Conservation (phyloP, 768 basidiomycete genomes). For the Leccinum aurantiacum region DNA sequence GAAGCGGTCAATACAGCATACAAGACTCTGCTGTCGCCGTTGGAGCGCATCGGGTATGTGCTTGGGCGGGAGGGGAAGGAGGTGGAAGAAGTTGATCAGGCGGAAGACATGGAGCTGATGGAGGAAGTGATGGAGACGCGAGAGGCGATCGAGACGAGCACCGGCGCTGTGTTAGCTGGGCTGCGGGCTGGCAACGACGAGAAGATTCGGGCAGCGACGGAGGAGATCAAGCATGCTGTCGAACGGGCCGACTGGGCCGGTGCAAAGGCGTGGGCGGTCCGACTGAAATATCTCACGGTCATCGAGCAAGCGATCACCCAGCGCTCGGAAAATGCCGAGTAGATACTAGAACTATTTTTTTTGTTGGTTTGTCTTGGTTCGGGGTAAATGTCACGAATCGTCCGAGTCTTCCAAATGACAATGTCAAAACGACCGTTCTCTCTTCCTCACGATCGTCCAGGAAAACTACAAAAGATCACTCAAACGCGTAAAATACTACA, state of each 20-base stretch:
- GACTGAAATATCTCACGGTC: conserved; percentile 71
- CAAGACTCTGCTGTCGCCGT: conserved; percentile 67
- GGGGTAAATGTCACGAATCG: neutral
- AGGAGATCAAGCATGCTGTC: conserved; percentile 50
- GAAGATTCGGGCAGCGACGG: conserved; percentile 47
- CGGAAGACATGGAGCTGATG: conserved; percentile 71
- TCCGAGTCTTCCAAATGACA: neutral
- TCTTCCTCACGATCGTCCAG: conserved; percentile 9
- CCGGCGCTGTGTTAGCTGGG: conserved; percentile 51
- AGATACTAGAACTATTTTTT: neutral
- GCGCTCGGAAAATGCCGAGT: conserved; percentile 24
- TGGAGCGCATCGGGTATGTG: conserved; percentile 80
- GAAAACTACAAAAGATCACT: conserved; percentile 15
- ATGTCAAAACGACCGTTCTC: conserved; percentile 17
- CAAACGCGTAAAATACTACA: neutral
- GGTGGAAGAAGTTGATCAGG: conserved; percentile 66
- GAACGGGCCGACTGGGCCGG: conserved; percentile 51
- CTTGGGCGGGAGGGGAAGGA: conserved; percentile 58
- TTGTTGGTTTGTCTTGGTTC: neutral
- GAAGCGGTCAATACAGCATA: conserved; percentile 83
- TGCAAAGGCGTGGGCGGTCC: conserved; percentile 60
- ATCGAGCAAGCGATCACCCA: conserved; percentile 42
- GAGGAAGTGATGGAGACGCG: conserved; percentile 75
- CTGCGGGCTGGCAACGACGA: conserved; percentile 55
- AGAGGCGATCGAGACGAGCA: conserved; percentile 64